These are phyloP conservation scores for Pleurotus giganteus DNA, from an alignment of 768 basidiomycete species.

Conservation along the genomic window DNA sequence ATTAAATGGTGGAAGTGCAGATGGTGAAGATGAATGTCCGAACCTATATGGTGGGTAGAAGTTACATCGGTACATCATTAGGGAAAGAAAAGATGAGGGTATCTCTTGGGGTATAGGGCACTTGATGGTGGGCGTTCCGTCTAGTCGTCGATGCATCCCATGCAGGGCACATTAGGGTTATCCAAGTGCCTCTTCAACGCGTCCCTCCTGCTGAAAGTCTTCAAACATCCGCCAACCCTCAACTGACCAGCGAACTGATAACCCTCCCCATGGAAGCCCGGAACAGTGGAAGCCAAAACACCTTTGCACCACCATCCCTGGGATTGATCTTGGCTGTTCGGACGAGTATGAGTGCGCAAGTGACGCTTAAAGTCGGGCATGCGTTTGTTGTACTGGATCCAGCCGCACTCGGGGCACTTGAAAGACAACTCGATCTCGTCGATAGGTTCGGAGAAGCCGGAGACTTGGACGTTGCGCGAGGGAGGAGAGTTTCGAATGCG, in stretches of 20 bases:
- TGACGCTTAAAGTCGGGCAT: conserved; percentile 61
- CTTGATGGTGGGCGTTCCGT: not conserved
- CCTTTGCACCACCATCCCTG: conserved; percentile 39
- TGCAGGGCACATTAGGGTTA: conserved; percentile 29
- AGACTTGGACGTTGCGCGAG: conserved; percentile 46
- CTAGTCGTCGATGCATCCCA: conserved; percentile 15
- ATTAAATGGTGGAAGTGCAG: not conserved
- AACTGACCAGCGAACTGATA: conserved; percentile 27
- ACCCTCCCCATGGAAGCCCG: conserved; percentile 16
- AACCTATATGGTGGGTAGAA: not conserved
- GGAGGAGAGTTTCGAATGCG: conserved; percentile 31
- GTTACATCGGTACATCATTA: not conserved
- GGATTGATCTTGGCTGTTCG: conserved; percentile 34
- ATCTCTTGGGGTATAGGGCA: not conserved
- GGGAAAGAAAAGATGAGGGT: not conserved
- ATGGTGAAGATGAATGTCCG: not conserved
- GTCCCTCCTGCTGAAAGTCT: conserved; percentile 42
- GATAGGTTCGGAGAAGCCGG: conserved; percentile 15
- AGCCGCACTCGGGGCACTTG: conserved; percentile 45
- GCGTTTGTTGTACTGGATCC: conserved; percentile 47
- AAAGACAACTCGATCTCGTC: conserved; percentile 21
- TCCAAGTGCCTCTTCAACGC: conserved; percentile 44
- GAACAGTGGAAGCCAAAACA: conserved; percentile 21
- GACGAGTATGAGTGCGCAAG: conserved; percentile 51
- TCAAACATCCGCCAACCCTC: conserved; percentile 40